Conservation (phyloP, 2,329 filamentous ascomycete genomes). For the Tolypocladium tundrense region DNA sequence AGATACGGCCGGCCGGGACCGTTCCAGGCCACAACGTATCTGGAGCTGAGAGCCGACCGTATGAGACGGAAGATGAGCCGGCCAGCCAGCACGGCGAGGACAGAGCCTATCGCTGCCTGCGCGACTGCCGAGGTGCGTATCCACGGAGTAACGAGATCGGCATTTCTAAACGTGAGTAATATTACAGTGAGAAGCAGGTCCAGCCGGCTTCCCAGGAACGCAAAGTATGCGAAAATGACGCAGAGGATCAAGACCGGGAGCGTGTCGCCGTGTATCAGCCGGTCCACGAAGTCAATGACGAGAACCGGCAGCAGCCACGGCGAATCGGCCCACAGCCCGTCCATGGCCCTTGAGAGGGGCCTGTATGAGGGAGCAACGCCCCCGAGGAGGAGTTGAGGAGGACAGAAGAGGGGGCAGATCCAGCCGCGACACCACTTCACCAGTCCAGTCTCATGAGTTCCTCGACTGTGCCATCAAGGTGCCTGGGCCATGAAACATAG, state of each 20-base stretch:
- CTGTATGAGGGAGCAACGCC: background rate
- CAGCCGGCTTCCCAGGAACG: conserved; percentile 8
- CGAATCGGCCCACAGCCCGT: conserved; percentile 14
- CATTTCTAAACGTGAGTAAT: conserved; percentile 1
- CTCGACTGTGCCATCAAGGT: conserved; percentile 18
- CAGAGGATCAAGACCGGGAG: background rate
- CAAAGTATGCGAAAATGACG: conserved; percentile 8
- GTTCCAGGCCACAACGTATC: conserved; percentile 1
- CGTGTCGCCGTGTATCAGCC: conserved; percentile 1
- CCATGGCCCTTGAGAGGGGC: conserved; percentile 11
- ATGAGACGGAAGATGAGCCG: background rate
- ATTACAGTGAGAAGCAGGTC: conserved; percentile 10
- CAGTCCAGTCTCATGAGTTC: background rate
- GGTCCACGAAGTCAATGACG: conserved; percentile 10
- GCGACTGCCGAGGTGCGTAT: background rate
- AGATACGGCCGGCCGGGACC: conserved; percentile 33
- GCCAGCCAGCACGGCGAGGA: background rate
- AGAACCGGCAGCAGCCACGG: conserved; percentile 10
- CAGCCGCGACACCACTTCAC: background rate
- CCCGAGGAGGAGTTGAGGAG: conserved; percentile 1
- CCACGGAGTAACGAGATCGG: background rate
- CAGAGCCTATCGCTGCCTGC: background rate
- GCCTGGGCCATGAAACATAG: background rate
- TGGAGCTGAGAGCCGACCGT: background rate
- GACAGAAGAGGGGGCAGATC: conserved; percentile 1